These are phyloP conservation scores for Trichoderma breve DNA, from an alignment of 2,329 filamentous ascomycete species.

Conservation along the genomic window DNA sequence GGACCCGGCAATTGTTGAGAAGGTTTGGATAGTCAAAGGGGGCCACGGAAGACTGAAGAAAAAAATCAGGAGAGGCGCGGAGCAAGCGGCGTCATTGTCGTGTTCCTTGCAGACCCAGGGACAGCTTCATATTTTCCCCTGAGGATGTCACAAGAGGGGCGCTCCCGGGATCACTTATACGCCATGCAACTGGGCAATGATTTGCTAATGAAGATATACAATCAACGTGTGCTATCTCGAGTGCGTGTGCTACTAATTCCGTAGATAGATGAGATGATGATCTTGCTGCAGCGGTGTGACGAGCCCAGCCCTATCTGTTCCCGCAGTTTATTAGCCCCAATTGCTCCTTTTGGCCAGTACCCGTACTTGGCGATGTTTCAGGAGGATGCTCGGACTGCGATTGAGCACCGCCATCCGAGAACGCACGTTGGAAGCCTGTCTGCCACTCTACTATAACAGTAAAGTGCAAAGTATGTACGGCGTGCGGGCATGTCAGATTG, in stretches of 20 bases:
- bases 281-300: conserved; percentile 8
- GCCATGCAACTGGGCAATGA: not conserved
- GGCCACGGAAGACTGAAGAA: not conserved
- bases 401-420: not conserved
- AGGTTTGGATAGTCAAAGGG: not conserved
- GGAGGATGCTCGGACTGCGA: not conserved
- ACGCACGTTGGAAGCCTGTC: not conserved
- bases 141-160: not conserved
- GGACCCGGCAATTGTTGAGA: not conserved
- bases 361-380: not conserved
- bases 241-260: not conserved
- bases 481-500: not conserved
- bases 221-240: not conserved
- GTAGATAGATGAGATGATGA: not conserved
- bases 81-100: conserved; percentile 9
- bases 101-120: not conserved
- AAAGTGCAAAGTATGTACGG: not conserved
- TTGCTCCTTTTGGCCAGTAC: not conserved
- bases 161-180: not conserved
- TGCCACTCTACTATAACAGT: not conserved
- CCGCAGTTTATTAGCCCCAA: not conserved
- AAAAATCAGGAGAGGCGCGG: conserved; percentile 3
- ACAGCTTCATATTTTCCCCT: not conserved
- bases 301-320: not conserved
- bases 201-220: not conserved